Conservation (phyloP, 768 basidiomycete genomes). For the Psilocybe subaeruginosa region DNA sequence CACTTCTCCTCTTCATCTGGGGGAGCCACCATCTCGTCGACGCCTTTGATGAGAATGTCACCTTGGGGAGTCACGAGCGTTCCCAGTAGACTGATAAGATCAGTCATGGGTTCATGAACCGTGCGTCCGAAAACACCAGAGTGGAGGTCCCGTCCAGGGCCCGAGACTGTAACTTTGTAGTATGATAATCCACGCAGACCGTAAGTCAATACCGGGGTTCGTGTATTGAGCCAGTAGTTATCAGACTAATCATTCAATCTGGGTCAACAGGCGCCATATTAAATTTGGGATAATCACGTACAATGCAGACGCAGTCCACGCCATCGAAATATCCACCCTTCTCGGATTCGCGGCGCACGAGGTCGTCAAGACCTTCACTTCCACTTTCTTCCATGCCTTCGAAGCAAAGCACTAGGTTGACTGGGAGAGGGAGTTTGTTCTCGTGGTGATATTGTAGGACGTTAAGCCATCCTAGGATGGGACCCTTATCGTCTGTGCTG, state of each 20-base stretch:
- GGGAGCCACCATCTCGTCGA: constrained; percentile 81
- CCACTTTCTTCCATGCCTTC: constrained; percentile 99
- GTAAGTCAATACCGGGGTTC: constrained; percentile 82
- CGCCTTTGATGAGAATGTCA: constrained; percentile 86
- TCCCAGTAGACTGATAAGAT: constrained; percentile 81
- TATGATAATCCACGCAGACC: constrained; percentile 89
- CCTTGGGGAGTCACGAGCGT: constrained; percentile 81
- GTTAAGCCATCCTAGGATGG: constrained; percentile 87
- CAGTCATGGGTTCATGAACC: constrained; percentile 94
- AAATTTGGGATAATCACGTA: constrained; percentile 34
- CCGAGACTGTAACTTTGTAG: constrained; percentile 80
- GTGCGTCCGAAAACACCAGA: constrained; percentile 85
- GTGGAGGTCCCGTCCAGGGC: constrained; percentile 88
- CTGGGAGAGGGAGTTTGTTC: constrained; percentile 72
- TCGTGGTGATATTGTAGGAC: constrained; percentile 83
- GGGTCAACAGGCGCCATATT: neutral
- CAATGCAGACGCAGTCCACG: constrained; percentile 93
- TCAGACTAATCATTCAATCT: constrained; percentile 59
- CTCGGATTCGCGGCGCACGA: constrained; percentile 75
- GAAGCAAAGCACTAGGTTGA: constrained; percentile 90
- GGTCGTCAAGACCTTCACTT: constrained; percentile 87
- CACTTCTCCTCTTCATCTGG: constrained; percentile 76
- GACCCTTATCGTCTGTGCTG: constrained; percentile 90
- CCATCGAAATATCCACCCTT: constrained; percentile 83
- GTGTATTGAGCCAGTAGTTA: constrained; percentile 92